Evolutionary conservation across 1,139 yeast species (phyloP), one percentile per base, ranked within the genome.

Genomic region (Sugiyamaella grinbergsii): DNA sequence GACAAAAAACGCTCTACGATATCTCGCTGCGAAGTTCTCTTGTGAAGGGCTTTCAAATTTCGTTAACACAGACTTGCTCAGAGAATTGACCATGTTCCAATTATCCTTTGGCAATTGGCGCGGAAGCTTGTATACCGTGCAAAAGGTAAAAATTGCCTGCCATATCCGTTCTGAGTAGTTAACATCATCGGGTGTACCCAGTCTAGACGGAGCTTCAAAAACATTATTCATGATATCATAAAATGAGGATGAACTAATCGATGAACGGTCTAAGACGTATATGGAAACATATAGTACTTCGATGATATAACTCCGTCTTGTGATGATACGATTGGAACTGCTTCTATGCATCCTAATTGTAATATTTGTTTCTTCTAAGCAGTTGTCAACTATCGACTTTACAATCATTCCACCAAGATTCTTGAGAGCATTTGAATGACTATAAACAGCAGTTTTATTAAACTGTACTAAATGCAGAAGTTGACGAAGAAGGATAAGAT

Each of bases 231-330:
- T 7, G 11, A 40, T 33, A 11, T 33, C 42, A 19, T 44, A n/a
- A 15, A 49, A 49, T 18, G 40, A 16, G 7, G 8, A 19, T 2
- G 18, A 13, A 4, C 16, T 15, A 4, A 8, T 38, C 8, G 37
- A 24, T 11, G 50, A 42, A 6, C 29, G 22, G 26, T 41, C 41
- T 18, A 43, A 24, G 28, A 49, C 31, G n/a, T 24, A 22, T 7
- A 50, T 37, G 10, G 48, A 19, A 26, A 49, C 28, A n/a, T 37
- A 42, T 13, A 52, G 13, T 7, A 43, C 41, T 28, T 54, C 57
- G 26, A 51, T 23, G 4, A 47, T 28, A 47, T 54, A 54, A 36
- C 52, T 51, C 7, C 42, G 19, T n/a, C 39, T 16, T 5, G 47
- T n/a, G 7, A 54, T 46, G 5, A 28, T 23, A 15, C 54, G 32